A percentile compares a stretch with the other conserved stretches of the same genome.
These are phyloP conservation scores for Calocybe indica DNA, from an alignment of 768 basidiomycete species.

Conservation along the genomic window DNA sequence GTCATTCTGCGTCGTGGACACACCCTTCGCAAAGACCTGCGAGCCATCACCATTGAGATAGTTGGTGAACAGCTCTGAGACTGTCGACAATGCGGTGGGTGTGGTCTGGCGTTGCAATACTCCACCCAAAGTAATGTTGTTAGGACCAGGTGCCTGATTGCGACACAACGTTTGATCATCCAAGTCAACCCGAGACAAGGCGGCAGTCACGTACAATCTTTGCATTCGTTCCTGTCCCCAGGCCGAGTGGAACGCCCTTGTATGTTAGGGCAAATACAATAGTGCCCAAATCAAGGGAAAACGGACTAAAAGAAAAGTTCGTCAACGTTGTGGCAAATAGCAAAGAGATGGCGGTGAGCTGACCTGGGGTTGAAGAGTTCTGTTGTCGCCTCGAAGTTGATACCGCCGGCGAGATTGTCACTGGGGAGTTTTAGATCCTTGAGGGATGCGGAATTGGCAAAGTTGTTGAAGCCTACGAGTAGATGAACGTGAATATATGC, in stretches of 20 bases:
- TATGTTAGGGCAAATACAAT: constrained; percentile 59
- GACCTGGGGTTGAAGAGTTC: constrained; percentile 54
- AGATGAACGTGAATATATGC: background rate
- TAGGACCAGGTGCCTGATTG: constrained; percentile 42
- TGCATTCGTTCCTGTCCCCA: constrained; percentile 46
- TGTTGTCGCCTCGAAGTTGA: constrained; percentile 56
- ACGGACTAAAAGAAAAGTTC: constrained; percentile 56
- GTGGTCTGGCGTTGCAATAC: constrained; percentile 47
- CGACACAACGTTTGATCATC: background rate
- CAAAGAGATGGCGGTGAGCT: background rate
- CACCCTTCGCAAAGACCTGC: constrained; percentile 53
- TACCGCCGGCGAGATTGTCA: constrained; percentile 62
- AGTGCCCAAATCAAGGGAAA: constrained; percentile 63
- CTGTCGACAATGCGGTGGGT: constrained; percentile 34
- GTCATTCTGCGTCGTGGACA: constrained; percentile 52
- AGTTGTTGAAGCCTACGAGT: constrained; percentile 51
- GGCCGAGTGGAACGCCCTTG: constrained; percentile 48
- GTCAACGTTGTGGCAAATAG: background rate
- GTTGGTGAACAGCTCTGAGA: constrained; percentile 63
- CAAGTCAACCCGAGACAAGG: background rate
- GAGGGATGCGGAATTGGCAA: constrained; percentile 48
- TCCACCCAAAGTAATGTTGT: constrained; percentile 55
- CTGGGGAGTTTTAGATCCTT: constrained; percentile 59
- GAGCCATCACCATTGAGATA: constrained; percentile 63
- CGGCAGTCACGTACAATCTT: constrained; percentile 36